Evolutionary conservation across 768 basidiomycete species (phyloP).

Genomic region (Boletus sp.): DNA sequence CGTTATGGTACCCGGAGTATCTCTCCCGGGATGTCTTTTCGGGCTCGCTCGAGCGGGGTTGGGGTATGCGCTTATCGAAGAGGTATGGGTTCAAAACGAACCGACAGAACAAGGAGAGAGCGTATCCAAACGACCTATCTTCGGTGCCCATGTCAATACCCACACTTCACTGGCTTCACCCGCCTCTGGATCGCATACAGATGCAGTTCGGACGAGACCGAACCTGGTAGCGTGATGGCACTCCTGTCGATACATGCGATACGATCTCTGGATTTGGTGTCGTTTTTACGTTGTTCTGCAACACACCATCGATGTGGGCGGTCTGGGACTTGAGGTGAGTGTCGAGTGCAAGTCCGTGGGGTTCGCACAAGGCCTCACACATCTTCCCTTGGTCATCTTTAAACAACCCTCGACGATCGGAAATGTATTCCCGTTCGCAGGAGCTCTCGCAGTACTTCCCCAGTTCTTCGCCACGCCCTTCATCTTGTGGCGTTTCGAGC

Average conservation of each 20-base stretch:
- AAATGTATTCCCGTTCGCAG: no score
- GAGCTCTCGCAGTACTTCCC: constrained; percentile 43
- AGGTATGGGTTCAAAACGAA: constrained; percentile 1
- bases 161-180: background rate
- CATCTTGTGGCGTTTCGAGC: constrained; percentile 47
- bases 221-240: constrained; percentile 27
- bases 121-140: background rate
- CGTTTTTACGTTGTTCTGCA: constrained; percentile 64
- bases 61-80: no score
- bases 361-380: no score
- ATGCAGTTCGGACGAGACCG: background rate
- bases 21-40: no score
- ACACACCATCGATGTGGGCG: constrained; percentile 55
- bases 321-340: constrained; percentile 50
- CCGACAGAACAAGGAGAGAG: no score
- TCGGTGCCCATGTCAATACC: background rate
- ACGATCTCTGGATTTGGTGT: constrained; percentile 52
- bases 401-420: constrained; percentile 45
- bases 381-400: background rate
- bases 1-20: constrained; percentile 9
- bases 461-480: constrained; percentile 52
- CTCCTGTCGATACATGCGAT: constrained; percentile 51
- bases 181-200: background rate
- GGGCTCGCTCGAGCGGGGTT: no score
- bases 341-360: no score